Evolutionary conservation across 2,329 filamentous ascomycete species (phyloP).

Genomic region (Penicillium sp.): DNA sequence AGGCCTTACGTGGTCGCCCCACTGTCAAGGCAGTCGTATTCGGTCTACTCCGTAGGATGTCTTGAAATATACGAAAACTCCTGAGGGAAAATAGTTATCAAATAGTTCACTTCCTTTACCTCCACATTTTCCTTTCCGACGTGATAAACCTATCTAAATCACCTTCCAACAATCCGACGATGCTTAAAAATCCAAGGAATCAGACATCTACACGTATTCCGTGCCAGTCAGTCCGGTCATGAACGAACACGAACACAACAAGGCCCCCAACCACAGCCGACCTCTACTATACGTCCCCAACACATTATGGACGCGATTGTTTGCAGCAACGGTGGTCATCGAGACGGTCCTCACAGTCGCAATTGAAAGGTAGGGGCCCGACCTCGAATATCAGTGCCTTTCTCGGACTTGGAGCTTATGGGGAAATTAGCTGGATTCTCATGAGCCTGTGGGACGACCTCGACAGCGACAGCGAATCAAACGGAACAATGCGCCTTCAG

Average conservation of each 20-base stretch:
- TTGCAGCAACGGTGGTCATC: constrained; percentile 10
- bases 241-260: neutral
- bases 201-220: neutral
- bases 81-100: neutral
- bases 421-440: constrained; percentile 13
- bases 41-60: neutral
- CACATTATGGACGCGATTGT: constrained; percentile 15
- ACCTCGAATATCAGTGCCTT: neutral
- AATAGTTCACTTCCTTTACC: neutral
- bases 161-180: neutral
- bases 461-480: constrained; percentile 1
- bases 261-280: constrained; percentile 4
- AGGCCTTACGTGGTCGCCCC: constrained; percentile 3
- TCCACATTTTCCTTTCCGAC: neutral
- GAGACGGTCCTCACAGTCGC: constrained; percentile 16
- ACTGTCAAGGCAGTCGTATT: constrained; percentile 3
- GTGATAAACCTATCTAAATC: neutral
- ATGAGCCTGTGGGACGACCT: constrained; percentile 14
- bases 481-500: constrained; percentile 12
- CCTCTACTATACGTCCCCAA: constrained; percentile 14
- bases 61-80: neutral
- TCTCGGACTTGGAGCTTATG: neutral
- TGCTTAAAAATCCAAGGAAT: neutral
- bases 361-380: constrained; percentile 14
- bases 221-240: neutral